Evolutionary conservation across 2,329 filamentous ascomycete genomes (phyloP).

Genomic region (Aspergillus novofumigatus): DNA sequence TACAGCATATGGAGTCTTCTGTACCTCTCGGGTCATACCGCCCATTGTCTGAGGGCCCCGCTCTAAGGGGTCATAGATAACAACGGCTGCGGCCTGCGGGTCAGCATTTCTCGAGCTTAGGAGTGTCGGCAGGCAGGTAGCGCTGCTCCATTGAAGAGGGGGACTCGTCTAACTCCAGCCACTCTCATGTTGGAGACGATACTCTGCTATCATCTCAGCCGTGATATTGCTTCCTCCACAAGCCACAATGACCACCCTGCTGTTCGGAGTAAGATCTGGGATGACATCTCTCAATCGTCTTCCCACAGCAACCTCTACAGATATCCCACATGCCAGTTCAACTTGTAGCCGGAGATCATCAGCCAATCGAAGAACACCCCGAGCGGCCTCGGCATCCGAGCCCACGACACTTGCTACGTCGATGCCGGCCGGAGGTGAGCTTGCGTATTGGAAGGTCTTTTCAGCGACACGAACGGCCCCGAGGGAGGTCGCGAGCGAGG

Average conservation of each 20-base stretch:
- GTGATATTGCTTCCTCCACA: conserved; percentile 49
- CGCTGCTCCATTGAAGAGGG: no score
- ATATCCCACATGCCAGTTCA: conserved; percentile 78
- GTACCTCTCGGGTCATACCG: no score
- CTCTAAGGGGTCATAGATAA: no score
- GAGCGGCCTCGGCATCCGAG: conserved; percentile 70
- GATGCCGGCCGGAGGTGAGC: conserved; percentile 32
- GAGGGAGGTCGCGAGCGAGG: conserved; percentile 66
- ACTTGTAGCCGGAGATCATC: conserved; percentile 76
- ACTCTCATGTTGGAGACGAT: conserved; percentile 39
- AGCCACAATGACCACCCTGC: conserved; percentile 34
- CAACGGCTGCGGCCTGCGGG: background rate
- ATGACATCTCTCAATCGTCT: conserved; percentile 21
- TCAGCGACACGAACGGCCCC: conserved; percentile 64
- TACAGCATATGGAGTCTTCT: no score
- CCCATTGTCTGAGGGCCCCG: no score
- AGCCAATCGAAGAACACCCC: conserved; percentile 67
- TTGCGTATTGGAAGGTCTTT: conserved; percentile 60
- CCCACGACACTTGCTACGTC: conserved; percentile 59
- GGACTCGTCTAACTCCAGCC: conserved; percentile 23
- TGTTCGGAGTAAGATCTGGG: conserved; percentile 25
- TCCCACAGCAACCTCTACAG: conserved; percentile 48
- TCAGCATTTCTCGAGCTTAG: background rate
- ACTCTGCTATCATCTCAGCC: conserved; percentile 48
- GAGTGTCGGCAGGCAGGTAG: no score